Base-by-base conservation (phyloP, 1,284 basidiomycete species). In the Ustilago cynodontis region DNA sequence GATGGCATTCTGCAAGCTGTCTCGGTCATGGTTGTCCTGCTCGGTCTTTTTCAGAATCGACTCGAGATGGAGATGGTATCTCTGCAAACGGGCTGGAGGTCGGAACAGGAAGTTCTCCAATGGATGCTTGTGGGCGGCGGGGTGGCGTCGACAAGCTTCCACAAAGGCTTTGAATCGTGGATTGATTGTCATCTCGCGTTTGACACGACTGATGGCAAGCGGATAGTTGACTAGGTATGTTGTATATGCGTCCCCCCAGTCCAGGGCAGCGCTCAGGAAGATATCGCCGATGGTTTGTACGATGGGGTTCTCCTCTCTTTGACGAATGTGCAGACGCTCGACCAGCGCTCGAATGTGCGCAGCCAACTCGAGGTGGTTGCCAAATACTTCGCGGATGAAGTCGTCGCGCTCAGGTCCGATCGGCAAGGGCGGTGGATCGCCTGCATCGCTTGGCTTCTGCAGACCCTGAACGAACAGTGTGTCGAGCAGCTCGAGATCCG, bases 231-330 rank as follows among this genome's bases (percentile, higher is more conserved):
- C 93, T 24, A 95, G 90, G 79, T 98, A 98, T 14, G 89, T 88
- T 0, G 93, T 93, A 86, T 99, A 99, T 3, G 92, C 91, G 9
- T 91, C 88, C 37, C 93, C 90, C 88, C 98, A 98, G 81, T 95
- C 93, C 1, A 93, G 91, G 0, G 94, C 94, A 0, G 94, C 92
- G 18, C 92, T 90, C 55, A 98, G 88, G 82, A 98, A 93, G 59
- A 98, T 91, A 83, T 98, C 95, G 0, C 95, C 96, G 51, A 98
- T 93, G 51, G 89, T 89, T 71, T 92, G 90, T 47, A 98, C 92
- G 54, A 98, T 89, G 0, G 93, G 93, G 18, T 89, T 89, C 80
- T 95, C 92, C 86, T 98, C 95, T 52, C 94, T 89, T 83, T 98
- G 93, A 28, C 95, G 90, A 24, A 95, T 92, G 61, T 92, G 91